phyloP scores from a whole-genome alignment of 2,329 filamentous ascomycete genomes.

The Cladophialophora immunda region DNA sequence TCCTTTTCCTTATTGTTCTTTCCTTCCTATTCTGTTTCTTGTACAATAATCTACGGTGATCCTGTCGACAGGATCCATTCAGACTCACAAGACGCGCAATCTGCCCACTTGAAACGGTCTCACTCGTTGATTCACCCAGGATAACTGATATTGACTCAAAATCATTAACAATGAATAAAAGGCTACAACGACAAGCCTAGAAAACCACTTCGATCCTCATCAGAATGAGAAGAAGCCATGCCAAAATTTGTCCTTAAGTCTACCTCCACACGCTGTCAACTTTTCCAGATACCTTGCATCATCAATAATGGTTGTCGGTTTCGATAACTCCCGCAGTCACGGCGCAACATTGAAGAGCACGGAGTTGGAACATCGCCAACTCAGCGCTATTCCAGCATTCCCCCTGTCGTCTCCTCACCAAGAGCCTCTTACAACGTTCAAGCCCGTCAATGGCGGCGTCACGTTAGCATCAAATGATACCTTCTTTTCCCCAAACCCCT shows the following conservation, averaged over 20 bases:
- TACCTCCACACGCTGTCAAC: not conserved
- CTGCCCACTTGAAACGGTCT: constrained; percentile 10
- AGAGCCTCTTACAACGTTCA: constrained; percentile 24
- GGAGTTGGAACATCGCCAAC: not conserved
- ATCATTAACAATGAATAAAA: not conserved
- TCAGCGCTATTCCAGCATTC: constrained; percentile 11
- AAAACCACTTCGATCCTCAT: not conserved
- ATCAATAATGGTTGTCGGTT: constrained; percentile 26
- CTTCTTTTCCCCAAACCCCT: constrained; percentile 27
- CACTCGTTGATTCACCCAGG: constrained; percentile 7
- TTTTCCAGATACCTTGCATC: not conserved
- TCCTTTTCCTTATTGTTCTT: constrained; percentile 13
- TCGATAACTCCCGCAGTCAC: constrained; percentile 1
- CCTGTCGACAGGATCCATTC: not conserved
- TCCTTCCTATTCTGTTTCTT: not conserved
- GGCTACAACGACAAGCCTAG: not conserved
- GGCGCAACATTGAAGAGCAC: not conserved
- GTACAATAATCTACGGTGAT: constrained; percentile 4
- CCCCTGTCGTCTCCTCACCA: constrained; percentile 27
- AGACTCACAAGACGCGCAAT: not conserved
- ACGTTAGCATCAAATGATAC: constrained; percentile 13
- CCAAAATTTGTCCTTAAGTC: not conserved
- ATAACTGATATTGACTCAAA: not conserved
- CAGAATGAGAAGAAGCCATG: constrained; percentile 8
- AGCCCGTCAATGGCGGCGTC: constrained; percentile 23